A percentile compares a stretch with the other conserved stretches of the same genome.
These are phyloP conservation scores for Rhizoctonia solani DNA, from an alignment of 1,284 basidiomycete genomes.

Conservation along the genomic window DNA sequence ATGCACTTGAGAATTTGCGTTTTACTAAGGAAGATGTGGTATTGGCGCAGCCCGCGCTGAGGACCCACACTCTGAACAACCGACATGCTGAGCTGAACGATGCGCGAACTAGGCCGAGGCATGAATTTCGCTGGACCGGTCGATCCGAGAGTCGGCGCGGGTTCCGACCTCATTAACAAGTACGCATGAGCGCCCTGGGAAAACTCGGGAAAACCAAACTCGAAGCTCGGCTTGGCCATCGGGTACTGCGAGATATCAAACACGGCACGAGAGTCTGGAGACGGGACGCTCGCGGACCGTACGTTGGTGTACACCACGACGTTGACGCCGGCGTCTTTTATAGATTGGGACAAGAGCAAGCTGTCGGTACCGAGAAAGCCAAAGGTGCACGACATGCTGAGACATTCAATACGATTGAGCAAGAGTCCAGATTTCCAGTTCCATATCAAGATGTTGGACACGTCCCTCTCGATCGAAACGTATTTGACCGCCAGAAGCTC, in stretches of 20 bases:
- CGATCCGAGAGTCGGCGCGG: neutral
- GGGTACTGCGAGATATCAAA: neutral
- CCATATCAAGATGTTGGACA: conserved; percentile 23
- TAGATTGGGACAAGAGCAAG: conserved; percentile 1
- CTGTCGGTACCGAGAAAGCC: conserved; percentile 12
- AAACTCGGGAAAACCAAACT: conserved; percentile 8
- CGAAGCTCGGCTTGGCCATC: neutral
- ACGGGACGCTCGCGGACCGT: neutral
- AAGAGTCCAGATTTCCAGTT: conserved; percentile 11
- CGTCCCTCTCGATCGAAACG: conserved; percentile 19
- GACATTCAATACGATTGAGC: conserved; percentile 17
- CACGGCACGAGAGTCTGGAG: neutral
- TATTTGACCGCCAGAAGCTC: conserved; percentile 25
- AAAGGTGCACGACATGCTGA: conserved; percentile 16
- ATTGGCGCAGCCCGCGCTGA: conserved; percentile 17
- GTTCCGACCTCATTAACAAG: conserved; percentile 5
- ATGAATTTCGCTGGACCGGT: conserved; percentile 5
- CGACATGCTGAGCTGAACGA: conserved; percentile 24
- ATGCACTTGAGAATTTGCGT: conserved; percentile 1
- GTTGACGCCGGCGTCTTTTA: neutral
- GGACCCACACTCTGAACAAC: conserved; percentile 15
- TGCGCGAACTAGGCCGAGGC: neutral
- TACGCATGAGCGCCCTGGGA: neutral
- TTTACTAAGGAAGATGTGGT: conserved; percentile 27
- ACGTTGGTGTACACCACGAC: conserved; percentile 4